Evolutionary conservation across 345 rosid genomes (phyloP).

Genomic region (Acer saccharum): DNA sequence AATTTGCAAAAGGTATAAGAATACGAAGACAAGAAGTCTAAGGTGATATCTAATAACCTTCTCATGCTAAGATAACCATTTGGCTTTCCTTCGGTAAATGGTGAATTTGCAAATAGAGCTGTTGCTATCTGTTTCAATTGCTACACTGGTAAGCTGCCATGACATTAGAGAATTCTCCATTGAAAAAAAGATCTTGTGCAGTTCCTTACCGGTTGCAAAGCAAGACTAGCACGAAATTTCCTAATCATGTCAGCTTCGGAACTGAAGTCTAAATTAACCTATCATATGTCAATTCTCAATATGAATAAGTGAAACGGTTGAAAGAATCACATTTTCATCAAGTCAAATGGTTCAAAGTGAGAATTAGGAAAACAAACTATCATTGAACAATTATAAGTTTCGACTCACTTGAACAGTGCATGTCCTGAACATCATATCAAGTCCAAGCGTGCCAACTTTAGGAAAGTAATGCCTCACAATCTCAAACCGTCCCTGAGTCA

Average conservation of each 20-base stretch:
- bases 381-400: conserved; percentile 19
- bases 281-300: conserved; percentile 23
- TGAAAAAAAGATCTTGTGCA: conserved; percentile 18
- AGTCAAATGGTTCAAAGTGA: neutral
- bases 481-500: conserved; percentile 89
- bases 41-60: conserved; percentile 50
- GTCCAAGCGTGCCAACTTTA: conserved; percentile 92
- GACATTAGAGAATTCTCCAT: conserved; percentile 19
- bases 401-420: conserved; percentile 94
- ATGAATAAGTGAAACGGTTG: neutral
- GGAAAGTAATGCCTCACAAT: conserved; percentile 99
- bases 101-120: conserved; percentile 96
- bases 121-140: conserved; percentile 86
- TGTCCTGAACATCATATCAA: conserved; percentile 98
- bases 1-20: conserved; percentile 7
- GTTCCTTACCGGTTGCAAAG: conserved; percentile 89
- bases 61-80: conserved; percentile 98
- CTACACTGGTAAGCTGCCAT: conserved; percentile 32
- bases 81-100: conserved; percentile 96
- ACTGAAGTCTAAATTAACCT: conserved; percentile 96
- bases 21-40: conserved; percentile 4
- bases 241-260: conserved; percentile 98
- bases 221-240: conserved; percentile 95
- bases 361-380: conserved; percentile 2
- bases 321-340: too few species aligned